phyloP scores from a whole-genome alignment of 768 basidiomycete species.

The Phanerodontia chrysosporium region DNA sequence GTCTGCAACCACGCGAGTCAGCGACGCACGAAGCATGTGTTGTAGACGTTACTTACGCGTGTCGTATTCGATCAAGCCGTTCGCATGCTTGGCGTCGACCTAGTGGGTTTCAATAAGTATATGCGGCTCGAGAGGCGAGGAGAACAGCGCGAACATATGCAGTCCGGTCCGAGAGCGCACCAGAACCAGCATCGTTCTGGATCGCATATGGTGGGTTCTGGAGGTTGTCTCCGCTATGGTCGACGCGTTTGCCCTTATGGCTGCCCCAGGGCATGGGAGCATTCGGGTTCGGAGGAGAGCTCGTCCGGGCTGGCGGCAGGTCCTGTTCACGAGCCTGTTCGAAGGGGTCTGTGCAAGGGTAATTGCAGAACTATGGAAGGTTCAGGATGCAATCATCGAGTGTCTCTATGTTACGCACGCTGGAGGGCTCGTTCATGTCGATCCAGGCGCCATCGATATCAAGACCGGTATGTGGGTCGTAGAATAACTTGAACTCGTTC shows the following conservation, averaged over 20 bases:
- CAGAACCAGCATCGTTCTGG: slow-evolving; percentile 45
- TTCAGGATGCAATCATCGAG: background rate
- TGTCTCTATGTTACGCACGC: slow-evolving; percentile 33
- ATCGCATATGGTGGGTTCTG: slow-evolving; percentile 56
- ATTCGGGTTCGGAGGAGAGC: slow-evolving; percentile 47
- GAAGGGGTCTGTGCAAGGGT: slow-evolving; percentile 59
- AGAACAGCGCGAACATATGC: slow-evolving; percentile 42
- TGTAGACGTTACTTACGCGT: slow-evolving; percentile 31
- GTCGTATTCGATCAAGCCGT: slow-evolving; percentile 57
- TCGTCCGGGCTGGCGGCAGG: slow-evolving; percentile 51
- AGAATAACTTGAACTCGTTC: slow-evolving; percentile 55
- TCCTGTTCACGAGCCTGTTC: slow-evolving; percentile 47
- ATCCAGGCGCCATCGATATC: slow-evolving; percentile 75
- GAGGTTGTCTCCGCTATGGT: slow-evolving; percentile 31
- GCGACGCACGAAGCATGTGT: background rate
- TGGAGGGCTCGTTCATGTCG: slow-evolving; percentile 73
- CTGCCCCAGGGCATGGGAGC: slow-evolving; percentile 44
- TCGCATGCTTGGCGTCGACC: slow-evolving; percentile 44
- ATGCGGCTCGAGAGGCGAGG: background rate
- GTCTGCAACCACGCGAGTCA: slow-evolving; percentile 27
- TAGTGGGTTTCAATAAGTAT: slow-evolving; percentile 6
- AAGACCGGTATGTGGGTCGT: slow-evolving; percentile 46
- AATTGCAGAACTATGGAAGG: slow-evolving; percentile 51
- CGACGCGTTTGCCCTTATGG: slow-evolving; percentile 24
- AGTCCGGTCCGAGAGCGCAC: slow-evolving; percentile 49